Evolutionary conservation across 345 rosid species (phyloP), one percentile per base, ranked within the genome.

Genomic region (Murraya paniculata): DNA sequence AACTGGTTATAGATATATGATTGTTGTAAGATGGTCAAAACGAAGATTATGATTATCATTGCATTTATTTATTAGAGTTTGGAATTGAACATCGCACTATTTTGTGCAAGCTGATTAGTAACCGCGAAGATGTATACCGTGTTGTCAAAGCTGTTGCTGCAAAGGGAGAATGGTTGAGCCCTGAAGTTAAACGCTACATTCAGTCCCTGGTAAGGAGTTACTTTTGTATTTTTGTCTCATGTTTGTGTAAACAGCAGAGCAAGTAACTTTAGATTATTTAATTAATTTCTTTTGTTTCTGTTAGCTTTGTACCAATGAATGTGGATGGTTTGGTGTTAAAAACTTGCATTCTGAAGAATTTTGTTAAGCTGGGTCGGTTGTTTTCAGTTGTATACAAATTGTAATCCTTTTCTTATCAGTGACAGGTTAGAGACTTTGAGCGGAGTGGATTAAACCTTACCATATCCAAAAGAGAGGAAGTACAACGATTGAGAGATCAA

Each of bases 371-470:
- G 71, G 28, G 19, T 75, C 53, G 72, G 53, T 67, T 68, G 61
- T 78, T 79, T 75, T 75, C 45, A 70, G 60, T 64, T 68, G 61
- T 80, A 81, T 75, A 78, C 80, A 82, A 76, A 56, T 81, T 45
- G 83, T 89, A 87, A 87, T 85, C 73, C 65, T 81, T 86, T 84
- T 84, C 81, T 81, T 78, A 86, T 86, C 91, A 89, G 95, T 96
- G 97, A 93, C 98, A 93, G 98, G 90, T 96, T 66, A 91, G 86
- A 88, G 97, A 96, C 77, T 93, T 91, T 41, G 98, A 96, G 90
- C 80, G 86, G 78, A 93, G 88, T 88, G 99, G 98, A 81, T 80
- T 93, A 82, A 88, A 91, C 85, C 99, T 96, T 80, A 88, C 97
- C 75, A 69, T 86, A 77, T 87, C 88, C 48, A 93, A 93, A 86